phyloP scores from a whole-genome alignment of 768 basidiomycete species.

The Phylloporus sp. region DNA sequence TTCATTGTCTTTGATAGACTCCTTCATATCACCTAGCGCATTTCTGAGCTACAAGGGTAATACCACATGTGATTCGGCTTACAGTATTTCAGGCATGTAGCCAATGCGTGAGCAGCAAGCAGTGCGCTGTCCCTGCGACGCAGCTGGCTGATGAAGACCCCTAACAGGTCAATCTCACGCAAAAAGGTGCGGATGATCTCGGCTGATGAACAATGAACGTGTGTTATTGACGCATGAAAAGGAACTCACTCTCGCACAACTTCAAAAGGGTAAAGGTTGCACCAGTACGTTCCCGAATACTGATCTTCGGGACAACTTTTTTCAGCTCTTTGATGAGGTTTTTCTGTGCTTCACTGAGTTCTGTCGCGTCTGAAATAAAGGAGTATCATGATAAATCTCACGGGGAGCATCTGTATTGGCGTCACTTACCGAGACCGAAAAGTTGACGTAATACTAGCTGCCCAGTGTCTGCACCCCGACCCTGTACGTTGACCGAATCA shows the following conservation, averaged over 20 bases:
- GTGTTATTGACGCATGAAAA: not conserved
- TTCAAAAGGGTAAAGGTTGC: constrained; percentile 21
- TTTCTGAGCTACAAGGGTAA: not conserved
- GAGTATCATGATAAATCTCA: not conserved
- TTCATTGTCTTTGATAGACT: not conserved
- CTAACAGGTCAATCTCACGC: not conserved
- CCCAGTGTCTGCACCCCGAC: not conserved
- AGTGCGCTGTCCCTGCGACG: constrained; percentile 11
- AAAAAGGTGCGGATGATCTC: constrained; percentile 2
- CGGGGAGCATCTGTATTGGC: not conserved
- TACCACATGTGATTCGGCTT: not conserved
- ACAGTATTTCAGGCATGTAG: constrained; percentile 1
- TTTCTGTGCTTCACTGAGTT: not conserved
- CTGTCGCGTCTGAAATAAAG: not conserved
- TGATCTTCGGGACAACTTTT: not conserved
- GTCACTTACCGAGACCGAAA: constrained; percentile 13
- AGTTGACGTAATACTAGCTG: constrained; percentile 3
- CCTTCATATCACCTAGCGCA: constrained; percentile 2
- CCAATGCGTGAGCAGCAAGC: constrained; percentile 18
- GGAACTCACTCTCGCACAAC: constrained; percentile 15
- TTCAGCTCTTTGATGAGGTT: constrained; percentile 11
- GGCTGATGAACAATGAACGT: constrained; percentile 7
- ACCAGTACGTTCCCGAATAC: constrained; percentile 14
- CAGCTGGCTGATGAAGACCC: constrained; percentile 12
- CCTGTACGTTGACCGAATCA: not conserved